Conservation (phyloP, 768 basidiomycete species). For the Boletus rufocinnamomeus region DNA sequence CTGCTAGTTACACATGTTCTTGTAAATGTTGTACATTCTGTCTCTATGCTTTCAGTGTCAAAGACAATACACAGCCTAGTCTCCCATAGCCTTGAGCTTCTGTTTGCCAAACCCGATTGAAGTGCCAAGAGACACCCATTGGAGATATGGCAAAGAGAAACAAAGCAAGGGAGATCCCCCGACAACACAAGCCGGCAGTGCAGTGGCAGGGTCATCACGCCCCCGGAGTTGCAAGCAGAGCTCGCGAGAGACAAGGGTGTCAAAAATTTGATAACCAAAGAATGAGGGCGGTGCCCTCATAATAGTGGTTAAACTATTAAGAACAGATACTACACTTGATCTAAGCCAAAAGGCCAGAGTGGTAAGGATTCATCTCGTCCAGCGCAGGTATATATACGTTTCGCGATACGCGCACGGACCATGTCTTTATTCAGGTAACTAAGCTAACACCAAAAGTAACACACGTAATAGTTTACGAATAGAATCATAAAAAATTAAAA, state of each 20-base stretch:
- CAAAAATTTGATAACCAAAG: conserved; percentile 53
- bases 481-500: not conserved
- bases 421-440: not conserved
- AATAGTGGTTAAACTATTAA: conserved; percentile 62
- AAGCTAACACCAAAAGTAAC: not conserved
- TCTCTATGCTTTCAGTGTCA: not conserved
- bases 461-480: not conserved
- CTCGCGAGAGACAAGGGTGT: conserved; percentile 25
- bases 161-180: conserved; percentile 45
- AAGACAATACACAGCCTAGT: too few relatives aligned
- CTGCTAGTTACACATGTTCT: too few relatives aligned
- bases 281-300: conserved; percentile 56
- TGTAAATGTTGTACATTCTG: too few relatives aligned
- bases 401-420: conserved; percentile 22
- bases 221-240: conserved; percentile 47
- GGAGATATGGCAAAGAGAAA: conserved; percentile 20
- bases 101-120: too few relatives aligned
- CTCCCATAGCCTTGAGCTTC: too few relatives aligned
- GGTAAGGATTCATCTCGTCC: conserved; percentile 5
- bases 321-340: conserved; percentile 81
- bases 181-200: conserved; percentile 58
- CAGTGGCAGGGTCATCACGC: conserved; percentile 44
- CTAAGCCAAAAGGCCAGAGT: conserved; percentile 62
- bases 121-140: not conserved
- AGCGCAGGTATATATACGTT: conserved; percentile 13